Evolutionary conservation across 768 basidiomycete species (phyloP), one percentile per base, ranked within the genome.

Genomic region (Tricholoma hemisulphureum): DNA sequence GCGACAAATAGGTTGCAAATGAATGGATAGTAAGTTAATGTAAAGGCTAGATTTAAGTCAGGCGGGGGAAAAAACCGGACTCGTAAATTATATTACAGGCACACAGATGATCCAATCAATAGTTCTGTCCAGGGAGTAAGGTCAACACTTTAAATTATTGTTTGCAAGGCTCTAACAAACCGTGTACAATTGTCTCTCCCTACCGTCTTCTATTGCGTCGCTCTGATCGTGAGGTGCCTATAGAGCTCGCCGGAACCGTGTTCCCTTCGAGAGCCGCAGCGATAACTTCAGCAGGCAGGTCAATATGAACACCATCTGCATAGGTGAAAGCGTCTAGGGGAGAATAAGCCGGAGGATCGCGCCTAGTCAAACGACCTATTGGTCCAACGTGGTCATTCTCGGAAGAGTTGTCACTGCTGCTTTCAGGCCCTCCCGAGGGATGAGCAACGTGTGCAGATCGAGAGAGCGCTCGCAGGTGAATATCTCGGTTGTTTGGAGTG

Each of bases 241-340:
- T 75, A 3, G 82, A 74, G 58, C 77, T 81, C 8, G 79, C 63
- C n/a, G 90, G 88, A 31, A 90, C 75, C 14, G 82, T 70, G 43
- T 77, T 80, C 7, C 88, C 88, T 72, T 94, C 95, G 63, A 97
- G 73, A 7, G 94, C 93, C 48, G 92, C 91, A 21, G 91, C 83
- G 64, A 97, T 94, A 57, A 96, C 83, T 63, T 97, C 95, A 31
- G 94, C 92, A 23, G 95, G 95, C 31, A 97, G 77, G 72, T 97
- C 93, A 49, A 95, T 87, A 52, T 91, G 91, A n/a, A 96, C 91
- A 28, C 94, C 95, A 39, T 93, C 93, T 52, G 86, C 78, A 65
- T 93, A 92, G 23, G 85, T 81, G 63, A 79, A 89, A n/a, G 91
- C 86, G 67, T 93, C 91, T 66, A 93, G 73, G n/a, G 92, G 91